Evolutionary conservation across 768 basidiomycete species (phyloP), one percentile per base, ranked within the genome.

Genomic region (Trametes sanguinea): DNA sequence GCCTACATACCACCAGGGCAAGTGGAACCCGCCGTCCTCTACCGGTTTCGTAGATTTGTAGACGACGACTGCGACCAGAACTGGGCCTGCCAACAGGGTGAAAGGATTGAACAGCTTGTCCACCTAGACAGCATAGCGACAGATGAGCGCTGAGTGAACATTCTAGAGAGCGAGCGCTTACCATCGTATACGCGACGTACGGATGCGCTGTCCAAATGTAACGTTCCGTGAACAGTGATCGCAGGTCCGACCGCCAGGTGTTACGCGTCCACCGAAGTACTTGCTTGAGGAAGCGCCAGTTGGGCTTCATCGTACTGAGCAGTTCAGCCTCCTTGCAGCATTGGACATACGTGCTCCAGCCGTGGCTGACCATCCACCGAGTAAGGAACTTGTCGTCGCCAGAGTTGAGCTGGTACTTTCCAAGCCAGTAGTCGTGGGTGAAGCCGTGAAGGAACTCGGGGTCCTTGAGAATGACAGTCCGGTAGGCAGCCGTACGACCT

Each of bases 361-460:
- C 93, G 69, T 95, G 94, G 70, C 86, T 88, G 62, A 96, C 94
- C 92, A 95, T 94, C 94, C 95, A 96, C 47, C 94, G 80, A 16
- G 95, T 98, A 71, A 96, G 77, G 77, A 94, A 96, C 75, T 96
- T 94, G 80, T 94, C 92, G 76, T 95, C 94, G 27, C 94, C 93
- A 3, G 91, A 94, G 74, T 95, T 95, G 65, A 95, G 85, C 74
- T 95, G 94, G 76, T 95, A 96, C 76, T 94, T 95, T 57, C 89
- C 92, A 39, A 94, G 75, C 94, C 94, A 95, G 71, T 87, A 92
- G 74, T 96, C 94, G 74, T 95, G 92, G 14, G 94, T 95, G 77
- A 96, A 97, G 30, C 92, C 92, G 68, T 94, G 86, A 22, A 96
- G 73, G 74, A 97, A 97, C 62, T 93, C 92, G 8, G 94, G 94